Base-by-base conservation (phyloP, 1,284 basidiomycete species). In the Anthracocystis walkeri region DNA sequence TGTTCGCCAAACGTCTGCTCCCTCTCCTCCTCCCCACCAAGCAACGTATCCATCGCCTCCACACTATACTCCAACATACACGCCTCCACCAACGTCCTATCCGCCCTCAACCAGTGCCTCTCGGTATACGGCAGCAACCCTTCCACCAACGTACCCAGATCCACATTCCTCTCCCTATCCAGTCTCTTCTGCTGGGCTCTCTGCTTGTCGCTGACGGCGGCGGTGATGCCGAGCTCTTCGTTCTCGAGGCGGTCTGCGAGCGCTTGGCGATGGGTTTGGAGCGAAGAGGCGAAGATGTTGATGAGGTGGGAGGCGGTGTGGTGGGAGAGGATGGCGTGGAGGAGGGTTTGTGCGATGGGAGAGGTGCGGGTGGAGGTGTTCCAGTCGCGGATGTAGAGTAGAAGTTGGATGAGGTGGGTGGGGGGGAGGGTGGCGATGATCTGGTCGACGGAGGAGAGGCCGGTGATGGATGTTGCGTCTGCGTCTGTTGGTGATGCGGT, bases 31-130 rank as follows among this genome's bases (percentile, higher is more conserved):
- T 59, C 49, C 2, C n/a, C 31, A 79, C 54, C 87, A 77, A 84
- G 59, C 20, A 78, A 52, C 14, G 74, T 63, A 83, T 95, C 94
- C 94, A 97, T 97, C 88, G 95, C 93, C 29, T 90, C 90, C 11
- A 98, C 87, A 51, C 97, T 89, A 78, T 93, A 97, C 85, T 98
- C 95, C 58, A 98, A 89, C 77, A 97, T 91, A 80, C 93, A 95
- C 83, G 93, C 95, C 83, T 98, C 96, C 86, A 96, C 92, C 45
- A 96, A 89, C 64, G 96, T 87, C 78, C 91, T 90, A 75, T 97
- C 94, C 84, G 95, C 90, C 67, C 96, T 88, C 31, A 90, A 87
- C 50, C 95, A 90, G 86, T 99, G 96, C 50, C 96, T 89, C 84
- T 96, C 93, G 11, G 95, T 96, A 85, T 99, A 99, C 10, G 96